Percentiles rank a stretch among this genome's conserved stretches.
Evolutionary conservation across 1,284 basidiomycete species (phyloP).

Genomic region (Fistulina hepatica): DNA sequence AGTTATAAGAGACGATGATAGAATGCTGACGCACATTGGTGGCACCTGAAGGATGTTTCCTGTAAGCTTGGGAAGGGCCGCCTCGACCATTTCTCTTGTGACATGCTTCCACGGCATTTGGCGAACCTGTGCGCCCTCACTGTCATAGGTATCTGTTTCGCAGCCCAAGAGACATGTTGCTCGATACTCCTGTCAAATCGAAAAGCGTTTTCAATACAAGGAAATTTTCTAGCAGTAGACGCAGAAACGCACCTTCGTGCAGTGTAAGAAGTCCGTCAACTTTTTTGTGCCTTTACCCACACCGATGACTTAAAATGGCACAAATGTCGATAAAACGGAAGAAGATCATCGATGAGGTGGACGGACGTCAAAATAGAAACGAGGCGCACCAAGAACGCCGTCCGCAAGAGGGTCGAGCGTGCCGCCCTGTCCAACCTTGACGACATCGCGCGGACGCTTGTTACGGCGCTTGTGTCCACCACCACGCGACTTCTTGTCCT

Average conservation of each 20-base stretch:
- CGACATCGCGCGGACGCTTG: constrained; percentile 20
- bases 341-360: constrained; percentile 7
- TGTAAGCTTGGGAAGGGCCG: constrained; percentile 64
- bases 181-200: constrained; percentile 70
- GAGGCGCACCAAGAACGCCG: constrained; percentile 65
- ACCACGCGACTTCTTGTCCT: constrained; percentile 25
- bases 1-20: not conserved
- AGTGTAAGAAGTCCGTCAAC: constrained; percentile 76
- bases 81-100: constrained; percentile 67
- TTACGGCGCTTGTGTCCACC: not conserved
- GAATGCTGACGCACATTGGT: constrained; percentile 62
- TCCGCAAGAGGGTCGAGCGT: constrained; percentile 97
- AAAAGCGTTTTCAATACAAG: not conserved
- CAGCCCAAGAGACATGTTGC: constrained; percentile 89
- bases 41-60: constrained; percentile 87
- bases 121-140: constrained; percentile 70
- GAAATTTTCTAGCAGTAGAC: not conserved
- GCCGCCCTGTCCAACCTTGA: constrained; percentile 88
- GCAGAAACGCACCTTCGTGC: constrained; percentile 63
- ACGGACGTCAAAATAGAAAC: constrained; percentile 3
- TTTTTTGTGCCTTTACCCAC: constrained; percentile 88
- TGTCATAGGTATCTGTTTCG: constrained; percentile 93
- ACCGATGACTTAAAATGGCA: constrained; percentile 82
- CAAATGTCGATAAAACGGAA: no score
- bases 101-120: constrained; percentile 78